Base-by-base conservation (phyloP, 139 green algal genomes). In the Ettlia oleoabundans region DNA sequence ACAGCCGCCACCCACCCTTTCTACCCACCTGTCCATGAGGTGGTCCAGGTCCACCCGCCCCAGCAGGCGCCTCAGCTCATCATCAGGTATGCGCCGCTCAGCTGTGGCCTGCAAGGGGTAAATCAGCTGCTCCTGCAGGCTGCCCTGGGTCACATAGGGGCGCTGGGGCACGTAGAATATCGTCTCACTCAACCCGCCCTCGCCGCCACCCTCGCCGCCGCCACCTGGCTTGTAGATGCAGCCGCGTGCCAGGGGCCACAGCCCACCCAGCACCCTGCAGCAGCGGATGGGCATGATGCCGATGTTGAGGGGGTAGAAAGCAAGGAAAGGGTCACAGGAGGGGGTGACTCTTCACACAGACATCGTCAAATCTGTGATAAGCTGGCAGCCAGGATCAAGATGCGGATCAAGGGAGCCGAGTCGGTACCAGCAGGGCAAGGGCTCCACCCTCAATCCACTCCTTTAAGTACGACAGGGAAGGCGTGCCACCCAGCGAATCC, bases 101-200 rank as follows among this genome's bases (percentile, higher is more conserved):
- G 35, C 52, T 80, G 67, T 40, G 32, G 47, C 71, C 3, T 58
- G 79, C 53, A 88, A 63, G 8, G 92, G 92, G 81, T 95, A 95
- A 53, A 95, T 87, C 65, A 95, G 82, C 87, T 95, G 92, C 43
- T 94, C 92, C 78, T 90, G 86, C 75, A 95, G 82, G 24, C 88
- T 95, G 58, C 92, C 91, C 61, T 76, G 26, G 19, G 81, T 92
- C 33, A 93, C 89, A 74, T 94, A 94, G 32, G 91, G 91, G 8
- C 86, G 72, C 85, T 94, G 91, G 28, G 91, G 91, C 63, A 94
- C 91, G 68, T 94, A 94, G 81, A 94, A 94, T 72, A 93, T 93
- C 42, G 92, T 88, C 37, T 88, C 72, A 21, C 84, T 84, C 38
- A 94, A 83, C 19, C 91, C 91, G 28, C 78, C 85, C 41, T 77